Base-by-base conservation (phyloP, 352 stramenopile genomes). In the Pythium guiyangense region DNA sequence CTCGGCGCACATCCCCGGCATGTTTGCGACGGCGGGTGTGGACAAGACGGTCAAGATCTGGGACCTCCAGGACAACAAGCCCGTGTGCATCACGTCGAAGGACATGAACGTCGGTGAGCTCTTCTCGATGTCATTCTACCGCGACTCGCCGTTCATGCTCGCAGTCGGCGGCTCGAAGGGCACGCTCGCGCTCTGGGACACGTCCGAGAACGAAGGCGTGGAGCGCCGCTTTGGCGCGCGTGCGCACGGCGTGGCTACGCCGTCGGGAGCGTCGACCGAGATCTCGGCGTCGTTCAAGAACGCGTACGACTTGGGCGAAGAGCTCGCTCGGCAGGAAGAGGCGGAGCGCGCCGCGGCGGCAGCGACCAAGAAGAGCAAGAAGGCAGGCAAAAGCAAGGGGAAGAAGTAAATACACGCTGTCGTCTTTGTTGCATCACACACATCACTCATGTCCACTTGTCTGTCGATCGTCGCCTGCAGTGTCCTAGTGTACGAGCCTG, bases 1-100 rank as follows among this genome's bases (percentile, higher is more conserved):
- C 61, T 94, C 76, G 52, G 62, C 73, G 54, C 84, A 88, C 37
- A 81, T 95, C 50, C 83, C 95, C 18, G 96, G 96, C 47, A 86
- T 99, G 71, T 77, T 99, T 49, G 91, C 96, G 25, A 99, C 96
- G 4, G 96, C 88, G 43, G 94, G 93, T 11, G 85, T 97, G n/a
- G 96, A 99, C 80, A 98, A 98, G 78, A 98, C 92, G 9, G 96
- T 99, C 49, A 97, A 97, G 63, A 75, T 99, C 45, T 99, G 97
- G 97, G 96, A 99, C 62, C 64, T 96, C 18, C 72, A 82, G 58
- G 73, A 85, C 44, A 84, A 84, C 49, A 64, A 63, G 20, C 84
- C 90, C 4, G 60, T 80, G 50, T 96, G 79, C 62, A 79, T 97
- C 58, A 91, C 79, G 2, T 92, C 87, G 15, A 97, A 97, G 71